Percentiles rank a stretch among this genome's conserved stretches.
These are phyloP conservation scores for Crithidia sp. DNA, from an alignment of 208 protist species.

Conservation along the genomic window DNA sequence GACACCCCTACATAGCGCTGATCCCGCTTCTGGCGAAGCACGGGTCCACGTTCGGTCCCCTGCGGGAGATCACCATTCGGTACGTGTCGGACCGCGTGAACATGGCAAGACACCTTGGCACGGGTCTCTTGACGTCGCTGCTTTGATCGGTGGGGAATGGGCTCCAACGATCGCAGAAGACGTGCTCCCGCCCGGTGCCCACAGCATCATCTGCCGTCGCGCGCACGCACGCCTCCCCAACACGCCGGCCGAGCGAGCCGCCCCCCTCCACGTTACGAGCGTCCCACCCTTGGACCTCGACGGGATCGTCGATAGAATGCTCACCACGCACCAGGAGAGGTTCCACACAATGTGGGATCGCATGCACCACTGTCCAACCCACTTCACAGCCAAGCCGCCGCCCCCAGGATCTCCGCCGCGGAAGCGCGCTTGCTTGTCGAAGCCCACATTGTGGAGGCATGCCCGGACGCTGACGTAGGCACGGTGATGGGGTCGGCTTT, in stretches of 20 bases:
- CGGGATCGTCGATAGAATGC: neutral
- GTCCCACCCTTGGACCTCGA: neutral
- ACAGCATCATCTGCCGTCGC: conserved; percentile 14
- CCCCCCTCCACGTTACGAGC: conserved; percentile 3
- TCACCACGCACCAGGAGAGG: neutral
- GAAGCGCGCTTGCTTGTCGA: no score
- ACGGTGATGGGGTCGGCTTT: conserved; percentile 6
- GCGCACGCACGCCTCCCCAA: conserved; percentile 14
- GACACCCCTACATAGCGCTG: neutral
- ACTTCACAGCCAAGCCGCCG: no score
- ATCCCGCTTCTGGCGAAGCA: conserved; percentile 32
- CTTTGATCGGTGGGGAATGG: conserved; percentile 18
- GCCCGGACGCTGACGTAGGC: neutral
- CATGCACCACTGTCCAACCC: neutral
- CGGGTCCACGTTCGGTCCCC: neutral
- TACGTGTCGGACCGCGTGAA: conserved; percentile 13
- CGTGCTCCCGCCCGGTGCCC: neutral
- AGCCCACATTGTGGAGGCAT: conserved; percentile 8
- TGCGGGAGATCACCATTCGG: conserved; percentile 3
- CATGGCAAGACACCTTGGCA: conserved; percentile 19
- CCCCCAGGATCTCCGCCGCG: no score
- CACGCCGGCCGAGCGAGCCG: neutral
- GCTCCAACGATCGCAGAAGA: conserved; percentile 8
- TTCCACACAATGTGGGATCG: neutral
- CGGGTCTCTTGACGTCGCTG: conserved; percentile 16